Evolutionary conservation across 306 rosid genomes (phyloP), one percentile per base, ranked within the genome.

Genomic region (Carpinus viminea): DNA sequence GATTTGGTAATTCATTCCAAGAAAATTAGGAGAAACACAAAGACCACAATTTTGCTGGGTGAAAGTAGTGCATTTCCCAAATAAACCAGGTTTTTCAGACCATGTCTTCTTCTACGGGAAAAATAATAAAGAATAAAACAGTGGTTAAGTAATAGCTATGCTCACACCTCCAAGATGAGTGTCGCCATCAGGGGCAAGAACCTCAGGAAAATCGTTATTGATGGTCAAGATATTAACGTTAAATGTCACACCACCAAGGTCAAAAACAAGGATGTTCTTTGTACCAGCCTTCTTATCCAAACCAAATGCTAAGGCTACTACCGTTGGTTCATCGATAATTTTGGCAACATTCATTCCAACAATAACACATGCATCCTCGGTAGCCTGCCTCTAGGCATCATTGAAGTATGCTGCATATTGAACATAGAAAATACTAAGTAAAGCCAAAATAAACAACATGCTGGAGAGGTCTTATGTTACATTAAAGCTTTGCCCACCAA

Each of bases 291-390:
- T 24, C 26, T 24, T 24, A 24, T 24, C 26, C 26, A 24, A 24
- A 24, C 26, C 26, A 1, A 24, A 24, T 24, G 26, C 26, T 24
- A 95, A 91, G 76, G 99, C 97, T 11, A 98, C 99, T 20, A 97
- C 99, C 0, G 98, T 95, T 38, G 98, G 99, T 78, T 95, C 99
- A 60, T 95, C 93, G 50, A 95, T 95, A 80, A 95, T 95, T 81
- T 98, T 86, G 59, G 98, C 98, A 83, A 93, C 99, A 77, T 95
- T 91, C 21, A 95, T 82, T 48, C 99, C 99, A 6, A 97, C 94
- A 76, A 93, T 95, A 70, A 89, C 83, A 77, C 99, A 97, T 0
- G 99, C 99, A 83, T 95, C 99, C 96, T 95, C 93, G 85, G 99
- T 24, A 24, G 26, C 26, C 26, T 24, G 26, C 26, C 26, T 24